Percentiles rank a stretch among this genome's conserved stretches.
Evolutionary conservation across 2,329 filamentous ascomycete genomes (phyloP).

Genomic region (Colletotrichum paranaense): DNA sequence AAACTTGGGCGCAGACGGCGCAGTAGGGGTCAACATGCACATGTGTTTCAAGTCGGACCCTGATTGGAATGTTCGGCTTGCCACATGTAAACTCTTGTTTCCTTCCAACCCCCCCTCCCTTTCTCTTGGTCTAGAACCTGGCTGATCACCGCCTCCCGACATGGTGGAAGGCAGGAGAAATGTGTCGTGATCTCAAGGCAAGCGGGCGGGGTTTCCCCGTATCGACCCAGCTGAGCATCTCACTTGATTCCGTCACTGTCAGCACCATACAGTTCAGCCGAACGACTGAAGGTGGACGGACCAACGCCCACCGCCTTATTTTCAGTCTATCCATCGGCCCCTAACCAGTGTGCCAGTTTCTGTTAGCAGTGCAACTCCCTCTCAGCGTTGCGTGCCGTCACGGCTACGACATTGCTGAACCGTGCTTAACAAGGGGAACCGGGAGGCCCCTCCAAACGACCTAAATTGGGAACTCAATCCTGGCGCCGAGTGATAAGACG

Average conservation of each 20-base stretch:
- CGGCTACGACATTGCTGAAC: slow-evolving; percentile 18
- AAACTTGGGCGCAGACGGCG: neutral
- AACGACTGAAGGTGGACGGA: neutral
- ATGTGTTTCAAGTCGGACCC: neutral
- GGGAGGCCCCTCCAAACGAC: neutral
- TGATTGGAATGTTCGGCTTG: neutral
- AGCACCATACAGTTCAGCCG: neutral
- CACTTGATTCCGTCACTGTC: neutral
- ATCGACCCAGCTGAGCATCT: neutral
- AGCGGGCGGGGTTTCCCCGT: neutral
- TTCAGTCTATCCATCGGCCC: neutral
- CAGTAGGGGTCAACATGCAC: neutral
- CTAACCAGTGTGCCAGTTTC: neutral
- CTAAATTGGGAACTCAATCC: neutral
- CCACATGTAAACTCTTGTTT: neutral
- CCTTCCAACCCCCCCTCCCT: neutral
- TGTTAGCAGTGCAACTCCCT: neutral
- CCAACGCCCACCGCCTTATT: neutral
- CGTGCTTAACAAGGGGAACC: slow-evolving; percentile 5
- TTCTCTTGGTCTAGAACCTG: neutral
- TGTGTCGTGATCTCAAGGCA: neutral
- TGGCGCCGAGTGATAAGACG: neutral
- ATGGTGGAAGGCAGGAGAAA: neutral
- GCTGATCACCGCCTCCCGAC: neutral
- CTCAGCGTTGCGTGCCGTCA: slow-evolving; percentile 3